Evolutionary conservation across 441 rosid genomes (phyloP).

Genomic region (Pelargonium australe): DNA sequence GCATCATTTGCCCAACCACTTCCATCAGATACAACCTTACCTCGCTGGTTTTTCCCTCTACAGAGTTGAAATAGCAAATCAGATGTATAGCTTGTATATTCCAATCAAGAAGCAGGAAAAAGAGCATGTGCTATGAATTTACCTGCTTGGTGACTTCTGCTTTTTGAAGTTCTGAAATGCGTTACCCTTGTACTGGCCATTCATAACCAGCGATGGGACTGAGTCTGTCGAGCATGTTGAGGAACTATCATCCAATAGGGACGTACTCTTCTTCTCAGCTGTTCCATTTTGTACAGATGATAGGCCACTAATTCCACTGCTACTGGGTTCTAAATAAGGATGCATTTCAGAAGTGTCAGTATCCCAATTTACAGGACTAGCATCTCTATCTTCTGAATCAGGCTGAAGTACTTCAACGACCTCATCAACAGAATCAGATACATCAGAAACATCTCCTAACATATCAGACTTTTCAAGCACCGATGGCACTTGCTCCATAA

Average conservation of each 20-base stretch:
- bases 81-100: slow-evolving; percentile 11
- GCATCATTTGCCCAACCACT: slow-evolving; percentile 40
- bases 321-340: slow-evolving; percentile 50
- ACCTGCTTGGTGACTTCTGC: slow-evolving; percentile 66
- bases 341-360: slow-evolving; percentile 67
- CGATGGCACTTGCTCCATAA: slow-evolving; percentile 35
- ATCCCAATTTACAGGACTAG: slow-evolving; percentile 74
- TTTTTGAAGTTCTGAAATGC: slow-evolving; percentile 40
- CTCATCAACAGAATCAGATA: slow-evolving; percentile 68
- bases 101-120: slow-evolving; percentile 9
- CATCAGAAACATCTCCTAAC: slow-evolving; percentile 61
- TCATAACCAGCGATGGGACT: slow-evolving; percentile 58
- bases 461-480: slow-evolving; percentile 52
- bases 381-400: slow-evolving; percentile 74
- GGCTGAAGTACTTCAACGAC: slow-evolving; percentile 52
- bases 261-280: slow-evolving; percentile 51
- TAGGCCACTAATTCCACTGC: slow-evolving; percentile 47
- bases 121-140: slow-evolving; percentile 17
- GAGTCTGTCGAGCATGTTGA: slow-evolving; percentile 98
- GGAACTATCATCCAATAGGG: slow-evolving; percentile 81
- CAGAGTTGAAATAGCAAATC: slow-evolving; percentile 18
- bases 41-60: slow-evolving; percentile 58
- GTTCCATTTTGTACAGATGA: slow-evolving; percentile 55
- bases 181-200: slow-evolving; percentile 55
- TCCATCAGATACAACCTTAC: slow-evolving; percentile 37